Evolutionary conservation across 768 basidiomycete species (phyloP).

Genomic region (Mycena alexandri): DNA sequence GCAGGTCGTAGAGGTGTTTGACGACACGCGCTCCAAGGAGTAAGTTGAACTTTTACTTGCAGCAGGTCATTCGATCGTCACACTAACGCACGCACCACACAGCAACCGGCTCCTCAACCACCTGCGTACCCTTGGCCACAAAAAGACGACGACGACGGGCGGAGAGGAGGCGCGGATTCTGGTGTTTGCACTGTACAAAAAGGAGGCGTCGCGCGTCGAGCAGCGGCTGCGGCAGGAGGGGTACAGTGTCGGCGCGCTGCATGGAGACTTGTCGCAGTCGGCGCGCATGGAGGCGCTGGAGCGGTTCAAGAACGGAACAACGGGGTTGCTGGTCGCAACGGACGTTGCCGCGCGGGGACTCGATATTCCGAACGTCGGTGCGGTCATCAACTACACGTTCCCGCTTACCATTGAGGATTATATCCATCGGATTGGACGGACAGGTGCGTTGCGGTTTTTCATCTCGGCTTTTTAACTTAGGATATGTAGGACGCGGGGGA

Average conservation of each 20-base stretch:
- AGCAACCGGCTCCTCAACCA: constrained; percentile 73
- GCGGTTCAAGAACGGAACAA: constrained; percentile 85
- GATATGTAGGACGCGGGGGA: constrained; percentile 82
- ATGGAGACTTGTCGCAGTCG: constrained; percentile 91
- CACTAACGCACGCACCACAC: constrained; percentile 20
- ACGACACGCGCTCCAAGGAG: constrained; percentile 89
- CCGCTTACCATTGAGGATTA: constrained; percentile 96
- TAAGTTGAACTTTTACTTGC: constrained; percentile 51
- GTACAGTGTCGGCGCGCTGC: constrained; percentile 85
- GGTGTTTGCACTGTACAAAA: constrained; percentile 97
- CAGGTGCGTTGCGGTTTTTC: constrained; percentile 63
- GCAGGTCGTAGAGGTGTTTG: constrained; percentile 93
- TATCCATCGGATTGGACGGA: constrained; percentile 90
- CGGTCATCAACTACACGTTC: constrained; percentile 98
- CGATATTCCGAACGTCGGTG: constrained; percentile 95
- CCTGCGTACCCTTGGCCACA: constrained; percentile 68
- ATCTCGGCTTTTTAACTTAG: constrained; percentile 30
- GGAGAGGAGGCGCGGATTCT: constrained; percentile 78
- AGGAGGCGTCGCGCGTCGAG: constrained; percentile 94
- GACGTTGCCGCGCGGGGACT: constrained; percentile 98
- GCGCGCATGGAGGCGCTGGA: constrained; percentile 89
- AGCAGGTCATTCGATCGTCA: background rate
- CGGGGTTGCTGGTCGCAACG: constrained; percentile 90
- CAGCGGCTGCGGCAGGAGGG: constrained; percentile 78
- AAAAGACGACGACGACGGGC: constrained; percentile 67